These are phyloP conservation scores for Agrostemma githago DNA, from an alignment of 148 eudicot genomes.

Conservation along the genomic window DNA sequence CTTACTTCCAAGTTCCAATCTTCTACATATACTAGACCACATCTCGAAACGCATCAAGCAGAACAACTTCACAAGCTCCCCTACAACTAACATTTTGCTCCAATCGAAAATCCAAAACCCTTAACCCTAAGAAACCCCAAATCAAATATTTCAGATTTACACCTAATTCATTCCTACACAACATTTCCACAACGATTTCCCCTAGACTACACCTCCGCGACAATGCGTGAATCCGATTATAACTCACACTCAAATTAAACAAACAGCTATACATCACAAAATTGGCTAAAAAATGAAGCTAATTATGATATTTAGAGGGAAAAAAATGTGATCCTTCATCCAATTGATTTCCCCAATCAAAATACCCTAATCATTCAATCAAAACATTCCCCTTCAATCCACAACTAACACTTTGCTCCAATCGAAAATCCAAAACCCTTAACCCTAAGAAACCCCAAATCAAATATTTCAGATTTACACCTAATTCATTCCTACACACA, in stretches of 20 bases:
- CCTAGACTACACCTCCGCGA: background rate
- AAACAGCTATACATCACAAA: background rate
- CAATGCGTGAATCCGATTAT: background rate
- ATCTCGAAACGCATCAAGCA: background rate
- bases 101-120: background rate
- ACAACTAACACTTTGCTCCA: background rate
- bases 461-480: background rate
- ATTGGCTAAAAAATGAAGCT: background rate
- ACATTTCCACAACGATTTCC: background rate
- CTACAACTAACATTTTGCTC: background rate
- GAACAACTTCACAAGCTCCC: background rate
- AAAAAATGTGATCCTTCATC: too few relatives aligned
- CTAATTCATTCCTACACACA: background rate
- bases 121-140: conserved; percentile 14
- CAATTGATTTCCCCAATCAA: too few relatives aligned
- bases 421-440: background rate
- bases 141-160: background rate
- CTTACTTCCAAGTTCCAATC: background rate
- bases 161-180: background rate
- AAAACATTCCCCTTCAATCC: background rate
- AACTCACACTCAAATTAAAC: background rate
- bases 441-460: conserved; percentile 13
- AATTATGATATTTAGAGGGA: too few relatives aligned
- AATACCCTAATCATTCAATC: too few relatives aligned
- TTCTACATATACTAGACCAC: background rate